Base-by-base conservation (phyloP, 768 basidiomycete genomes). In the Mycena alexandri region DNA sequence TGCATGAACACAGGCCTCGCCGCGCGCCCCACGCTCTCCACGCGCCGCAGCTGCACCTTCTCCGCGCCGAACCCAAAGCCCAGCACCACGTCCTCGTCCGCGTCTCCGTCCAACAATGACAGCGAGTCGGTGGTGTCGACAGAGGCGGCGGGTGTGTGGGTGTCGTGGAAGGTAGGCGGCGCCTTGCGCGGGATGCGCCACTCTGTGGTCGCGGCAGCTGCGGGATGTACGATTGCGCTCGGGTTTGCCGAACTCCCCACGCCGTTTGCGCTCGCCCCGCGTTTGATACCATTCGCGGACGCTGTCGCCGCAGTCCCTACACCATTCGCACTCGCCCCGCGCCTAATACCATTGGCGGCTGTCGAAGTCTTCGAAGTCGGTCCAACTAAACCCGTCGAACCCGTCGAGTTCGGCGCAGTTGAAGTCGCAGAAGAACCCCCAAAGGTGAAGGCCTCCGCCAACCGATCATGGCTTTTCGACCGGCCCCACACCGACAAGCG, bases 1-100 rank as follows among this genome's bases (percentile, higher is more conserved):
- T 44, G 43, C 25, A 64, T 50, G 16, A 38, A 60, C 57, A 60
- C 57, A 34, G 68, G 53, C 10, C 68, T 57, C 68, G 62, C 53
- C 42, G 61, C 67, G n/a, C 36, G 55, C 33, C 24, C 56, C 17
- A 63, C 57, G 43, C 50, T 46, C 29, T 38, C 61, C 41, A 36
- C 43, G 10, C 63, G 47, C 36, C 56, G 55, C 10, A 65, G 51
- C 59, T 60, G 50, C 43, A 61, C 58, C n/a, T n/a, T n/a, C n/a
- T n/a, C n/a, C 57, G 17, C 46, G 25, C 34, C 43, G 6, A 41
- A 33, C 43, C 16, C 29, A 33, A 29, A 41, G 3, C 22, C 47
- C 6, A 16, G 19, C 53, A 9, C 65, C n/a, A 56, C 36, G 36
- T 33, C 36, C 17, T 9, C 48, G 19, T 36, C n/a, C n/a, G n/a